Evolutionary conservation across 768 basidiomycete species (phyloP), one percentile per base, ranked within the genome.

Genomic region (Naganishia vaughanmartiniae): DNA sequence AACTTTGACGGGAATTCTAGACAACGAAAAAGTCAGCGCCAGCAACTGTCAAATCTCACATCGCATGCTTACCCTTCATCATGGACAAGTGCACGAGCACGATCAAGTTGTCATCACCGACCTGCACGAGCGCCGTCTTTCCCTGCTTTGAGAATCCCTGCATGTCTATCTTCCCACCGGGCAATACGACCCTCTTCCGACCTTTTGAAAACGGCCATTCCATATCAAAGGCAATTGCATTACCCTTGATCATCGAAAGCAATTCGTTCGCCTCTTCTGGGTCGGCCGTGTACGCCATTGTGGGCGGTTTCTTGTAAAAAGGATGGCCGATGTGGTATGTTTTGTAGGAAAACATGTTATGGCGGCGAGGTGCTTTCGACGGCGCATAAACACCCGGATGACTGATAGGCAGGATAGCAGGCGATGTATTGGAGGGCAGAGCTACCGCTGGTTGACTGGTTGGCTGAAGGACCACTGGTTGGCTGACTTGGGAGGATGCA

Each of bases 211-310:
- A 36, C 73, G 80, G 78, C 80, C 78, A 81, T 71, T 81, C 80
- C 34, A 81, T 70, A 58, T 81, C 80, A 67, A 81, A 77, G 0
- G 77, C 80, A 7, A 79, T 26, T 11, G 78, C 71, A 9, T 67
- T 54, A 1, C 78, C 78, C 31, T 65, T 55, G 30, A 81, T 60
- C 54, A 75, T 73, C 0, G 56, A n/a, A 0, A 81, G 34, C 9
- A 81, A 72, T 42, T 76, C 76, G 54, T 79, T 71, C 4, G 78
- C 76, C 58, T 79, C 80, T 10, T 70, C 48, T 0, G 70, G 30
- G 26, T 69, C 69, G 0, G 71, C 54, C 9, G 80, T 81, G 68
- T 79, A 81, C 11, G 69, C 78, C 19, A 77, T 46, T 34, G 70
- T 70, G 0, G 77, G 78, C 11, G 70, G 70, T 4, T 46, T 33